Evolutionary conservation across 495 filamentous ascomycete species (phyloP), one percentile per base, ranked within the genome.

Genomic region (Talaromyces adpressus): DNA sequence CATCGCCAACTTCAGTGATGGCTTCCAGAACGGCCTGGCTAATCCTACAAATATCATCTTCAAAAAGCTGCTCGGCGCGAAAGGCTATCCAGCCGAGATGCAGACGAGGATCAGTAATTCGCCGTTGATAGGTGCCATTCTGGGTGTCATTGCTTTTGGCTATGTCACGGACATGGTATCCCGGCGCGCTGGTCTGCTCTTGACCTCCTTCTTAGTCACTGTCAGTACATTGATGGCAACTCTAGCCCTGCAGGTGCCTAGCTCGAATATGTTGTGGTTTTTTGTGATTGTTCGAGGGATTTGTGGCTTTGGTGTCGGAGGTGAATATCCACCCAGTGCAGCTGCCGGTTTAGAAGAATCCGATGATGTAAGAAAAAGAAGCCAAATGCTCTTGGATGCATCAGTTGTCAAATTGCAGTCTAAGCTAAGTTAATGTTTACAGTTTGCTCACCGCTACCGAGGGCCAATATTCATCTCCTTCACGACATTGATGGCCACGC

Each of bases 21-120:
- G 74, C 4, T 72, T 71, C 54, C 72, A 75, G 59, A 77, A 75
- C 45, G 57, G 45, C 8, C 63, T 75, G 14, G 72, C 72, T 4
- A 75, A 75, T 27, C 74, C 72, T 0, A 77, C 72, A 30, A 77
- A 77, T 69, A 70, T 77, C 58, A 72, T 77, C 11, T 75, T 75
- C 64, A 73, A 70, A 32, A 71, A n/a, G 36, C 64, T 76, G 11
- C 70, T 77, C 2, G 70, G 72, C 0, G 39, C 62, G 1, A 36
- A 57, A 27, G 68, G 65, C 12, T 77, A 72, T 47, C 63, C 74
- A 1, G 67, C 74, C 2, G 70, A 68, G 9, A 75, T 77, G 72
- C 67, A 77, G 57, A 75, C 74, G 0, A 70, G 74, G 2, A 75
- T 73, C 30, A 75, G 72, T 41, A 73, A 77, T 32, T 70, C 74